A percentile compares a stretch with the other conserved stretches of the same genome.
Conservation (phyloP, 2,329 filamentous ascomycete genomes). For the Microascus cirrosus region DNA sequence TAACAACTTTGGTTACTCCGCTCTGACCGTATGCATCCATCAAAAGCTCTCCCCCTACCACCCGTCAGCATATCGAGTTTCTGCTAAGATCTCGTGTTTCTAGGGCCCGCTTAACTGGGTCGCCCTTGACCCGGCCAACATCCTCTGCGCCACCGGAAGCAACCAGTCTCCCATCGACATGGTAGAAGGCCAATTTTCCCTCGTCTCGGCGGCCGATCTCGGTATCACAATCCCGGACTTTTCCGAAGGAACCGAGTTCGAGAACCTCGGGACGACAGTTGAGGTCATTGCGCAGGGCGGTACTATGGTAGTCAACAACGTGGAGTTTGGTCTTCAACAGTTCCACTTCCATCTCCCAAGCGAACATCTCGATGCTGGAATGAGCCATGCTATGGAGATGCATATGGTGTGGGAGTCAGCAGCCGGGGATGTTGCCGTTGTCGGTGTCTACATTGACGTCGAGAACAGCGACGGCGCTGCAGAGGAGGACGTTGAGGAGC, state of each 20-base stretch:
- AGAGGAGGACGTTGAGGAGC: neutral
- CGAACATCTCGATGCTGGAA: constrained; percentile 40
- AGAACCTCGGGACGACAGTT: constrained; percentile 41
- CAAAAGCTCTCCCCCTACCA: neutral
- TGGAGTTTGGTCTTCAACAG: constrained; percentile 33
- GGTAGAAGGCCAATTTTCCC: constrained; percentile 4
- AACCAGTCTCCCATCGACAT: constrained; percentile 48
- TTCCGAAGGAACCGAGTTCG: constrained; percentile 27
- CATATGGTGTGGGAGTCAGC: constrained; percentile 26
- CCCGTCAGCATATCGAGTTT: neutral
- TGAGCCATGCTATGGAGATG: constrained; percentile 26
- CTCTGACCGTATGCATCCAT: constrained; percentile 16
- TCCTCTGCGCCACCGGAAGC: constrained; percentile 34
- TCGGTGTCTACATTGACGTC: constrained; percentile 31
- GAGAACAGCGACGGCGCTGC: constrained; percentile 13
- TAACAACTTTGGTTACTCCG: constrained; percentile 25
- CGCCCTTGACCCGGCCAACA: constrained; percentile 27
- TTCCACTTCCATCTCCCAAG: constrained; percentile 52
- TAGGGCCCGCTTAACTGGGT: constrained; percentile 43
- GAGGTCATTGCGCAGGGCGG: constrained; percentile 28
- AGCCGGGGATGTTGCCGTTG: constrained; percentile 24
- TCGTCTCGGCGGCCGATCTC: constrained; percentile 15
- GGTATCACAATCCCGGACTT: constrained; percentile 14
- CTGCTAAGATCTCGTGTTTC: neutral
- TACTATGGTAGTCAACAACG: constrained; percentile 26